Conservation (phyloP, 2,329 filamentous ascomycete genomes). For the Falciphora oryzae region DNA sequence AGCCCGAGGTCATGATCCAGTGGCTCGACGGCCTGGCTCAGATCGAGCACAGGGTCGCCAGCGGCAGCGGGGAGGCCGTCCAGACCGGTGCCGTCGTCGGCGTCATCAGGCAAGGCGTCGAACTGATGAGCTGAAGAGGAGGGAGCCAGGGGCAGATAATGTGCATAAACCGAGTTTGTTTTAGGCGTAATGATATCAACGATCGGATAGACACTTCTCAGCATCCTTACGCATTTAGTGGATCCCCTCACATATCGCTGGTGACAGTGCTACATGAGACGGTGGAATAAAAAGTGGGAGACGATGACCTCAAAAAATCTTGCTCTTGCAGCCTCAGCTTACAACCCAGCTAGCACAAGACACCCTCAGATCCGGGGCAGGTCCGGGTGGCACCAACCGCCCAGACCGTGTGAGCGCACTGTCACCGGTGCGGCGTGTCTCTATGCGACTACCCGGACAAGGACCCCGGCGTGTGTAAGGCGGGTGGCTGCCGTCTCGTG, state of each 20-base stretch:
- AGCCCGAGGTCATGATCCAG: conserved; percentile 76
- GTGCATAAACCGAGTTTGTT: not conserved
- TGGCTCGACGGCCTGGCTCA: conserved; percentile 91
- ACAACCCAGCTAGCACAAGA: not conserved
- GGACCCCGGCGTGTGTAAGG: too few species aligned
- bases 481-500: too few species aligned
- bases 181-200: not conserved
- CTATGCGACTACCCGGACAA: too few species aligned
- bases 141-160: not conserved
- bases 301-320: too few species aligned
- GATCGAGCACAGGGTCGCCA: conserved; percentile 85
- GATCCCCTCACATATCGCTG: too few species aligned
- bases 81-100: conserved; percentile 93
- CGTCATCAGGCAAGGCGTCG: conserved; percentile 79
- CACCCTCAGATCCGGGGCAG: not conserved
- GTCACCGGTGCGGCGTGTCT: too few species aligned
- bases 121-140: conserved; percentile 45
- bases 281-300: too few species aligned
- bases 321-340: too few species aligned
- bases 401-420: not conserved
- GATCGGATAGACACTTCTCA: not conserved
- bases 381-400: not conserved
- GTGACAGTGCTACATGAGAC: too few species aligned
- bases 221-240: not conserved
- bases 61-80: conserved; percentile 78